Percentiles rank a stretch among this genome's conserved stretches.
Conservation (phyloP, 805 yeast genomes). For the Alloascoidea hylecoeti region DNA sequence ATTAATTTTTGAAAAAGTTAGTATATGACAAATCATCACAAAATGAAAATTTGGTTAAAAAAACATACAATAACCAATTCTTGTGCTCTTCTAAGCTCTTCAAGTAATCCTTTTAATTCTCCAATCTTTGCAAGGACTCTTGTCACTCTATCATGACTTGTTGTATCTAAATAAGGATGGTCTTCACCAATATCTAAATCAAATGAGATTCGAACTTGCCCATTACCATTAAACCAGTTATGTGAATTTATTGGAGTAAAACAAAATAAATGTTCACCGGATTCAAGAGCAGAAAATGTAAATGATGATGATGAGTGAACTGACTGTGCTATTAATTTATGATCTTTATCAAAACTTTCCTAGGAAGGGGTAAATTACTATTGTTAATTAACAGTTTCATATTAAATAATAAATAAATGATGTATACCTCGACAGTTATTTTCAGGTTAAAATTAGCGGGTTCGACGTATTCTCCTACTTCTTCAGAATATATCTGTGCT, state of each 20-base stretch:
- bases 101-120: constrained; percentile 39
- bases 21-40: background rate
- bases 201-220: constrained; percentile 56
- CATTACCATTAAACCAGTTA: constrained; percentile 45
- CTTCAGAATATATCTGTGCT: background rate
- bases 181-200: constrained; percentile 60
- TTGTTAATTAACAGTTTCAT: background rate
- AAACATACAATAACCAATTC: constrained; percentile 24
- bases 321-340: constrained; percentile 59
- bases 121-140: constrained; percentile 43
- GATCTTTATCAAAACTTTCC: constrained; percentile 74
- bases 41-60: background rate
- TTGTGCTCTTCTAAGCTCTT: constrained; percentile 53
- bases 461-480: background rate
- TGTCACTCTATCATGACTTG: constrained; percentile 40
- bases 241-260: constrained; percentile 34
- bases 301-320: constrained; percentile 49
- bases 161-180: constrained; percentile 46
- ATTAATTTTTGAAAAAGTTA: background rate
- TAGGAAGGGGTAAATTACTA: constrained; percentile 16
- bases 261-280: constrained; percentile 81
- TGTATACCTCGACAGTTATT: background rate
- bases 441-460: background rate
- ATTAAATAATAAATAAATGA: background rate
- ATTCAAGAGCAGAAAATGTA: constrained; percentile 67